Base-by-base conservation (phyloP, 140 eudicot genomes). In the Ambrosia hybrid region DNA sequence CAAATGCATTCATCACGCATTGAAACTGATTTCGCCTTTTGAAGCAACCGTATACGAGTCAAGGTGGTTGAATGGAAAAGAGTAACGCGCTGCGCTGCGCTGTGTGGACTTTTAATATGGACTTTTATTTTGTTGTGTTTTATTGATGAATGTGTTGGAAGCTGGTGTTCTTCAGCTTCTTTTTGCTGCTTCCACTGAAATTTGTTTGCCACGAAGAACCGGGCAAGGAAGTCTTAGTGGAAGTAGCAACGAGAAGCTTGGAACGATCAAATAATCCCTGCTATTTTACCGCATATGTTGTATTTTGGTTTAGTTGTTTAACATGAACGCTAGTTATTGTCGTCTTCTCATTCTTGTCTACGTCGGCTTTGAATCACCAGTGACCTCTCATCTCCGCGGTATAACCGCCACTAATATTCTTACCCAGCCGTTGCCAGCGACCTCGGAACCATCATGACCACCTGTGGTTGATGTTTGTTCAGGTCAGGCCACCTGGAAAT, bases 171-270 rank as follows among this genome's bases (percentile, higher is more conserved):
- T 83, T 85, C 83, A 82, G 97, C 92, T 88, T 88, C 95, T 88
- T 91, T 91, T 91, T 91, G 97, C 95, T 87, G 95, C 97, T 87
- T 88, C 97, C 88, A 85, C 97, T 91, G 78, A 84, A 84, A 81
- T 82, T 87, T 85, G 86, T 82, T 84, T 75, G 91, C 92, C 85
- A 64, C 4, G 45, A 6, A 46, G 73, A 41, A 15, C 5, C 65
- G 7, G 68, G 92, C 88, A 71, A 76, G 80, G 81, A 83, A 85
- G 63, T 69, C 79, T 83, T 83, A 91, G 97, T 85, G 90, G 97
- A 88, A 85, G 97, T 89, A 79, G 95, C 97, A 91, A 91, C 83
- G 97, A 85, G 89, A 91, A 86, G 97, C 97, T 91, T 82, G 84
- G 87, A 85, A 79, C 87, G 65, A 79, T 83, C 82, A 85, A 85